Evolutionary conservation across 2,329 filamentous ascomycete genomes (phyloP).

Genomic region (Ceratocystis harringtonii): DNA sequence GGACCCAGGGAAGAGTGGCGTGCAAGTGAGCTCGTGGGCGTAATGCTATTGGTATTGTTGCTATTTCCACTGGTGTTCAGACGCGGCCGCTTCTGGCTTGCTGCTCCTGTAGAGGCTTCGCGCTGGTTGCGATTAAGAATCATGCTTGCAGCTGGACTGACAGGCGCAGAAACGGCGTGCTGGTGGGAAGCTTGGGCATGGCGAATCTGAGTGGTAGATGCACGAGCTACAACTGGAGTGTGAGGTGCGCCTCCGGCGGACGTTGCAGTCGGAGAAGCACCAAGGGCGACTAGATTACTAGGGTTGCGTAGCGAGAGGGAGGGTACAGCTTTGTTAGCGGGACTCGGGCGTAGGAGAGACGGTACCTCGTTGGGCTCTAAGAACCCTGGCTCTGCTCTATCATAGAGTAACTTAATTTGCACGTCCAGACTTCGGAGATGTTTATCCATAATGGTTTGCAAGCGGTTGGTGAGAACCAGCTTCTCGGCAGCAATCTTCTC

Average conservation of each 20-base stretch:
- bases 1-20: slow-evolving; percentile 49
- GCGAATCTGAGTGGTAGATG: slow-evolving; percentile 34
- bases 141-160: slow-evolving; percentile 45
- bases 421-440: slow-evolving; percentile 47
- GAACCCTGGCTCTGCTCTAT: slow-evolving; percentile 46
- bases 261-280: slow-evolving; percentile 4
- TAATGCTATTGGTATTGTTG: slow-evolving; percentile 26
- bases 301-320: slow-evolving; percentile 19
- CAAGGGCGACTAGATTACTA: slow-evolving; percentile 1
- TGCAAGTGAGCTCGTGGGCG: slow-evolving; percentile 42
- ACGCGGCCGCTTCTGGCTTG: slow-evolving; percentile 29
- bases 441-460: slow-evolving; percentile 44
- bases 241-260: slow-evolving; percentile 18
- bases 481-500: slow-evolving; percentile 63
- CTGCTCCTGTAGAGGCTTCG: slow-evolving; percentile 39
- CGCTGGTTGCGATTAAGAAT: slow-evolving; percentile 41
- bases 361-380: slow-evolving; percentile 48
- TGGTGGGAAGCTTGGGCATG: slow-evolving; percentile 34
- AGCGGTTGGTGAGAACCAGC: slow-evolving; percentile 51
- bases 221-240: slow-evolving; percentile 27
- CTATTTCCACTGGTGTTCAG: slow-evolving; percentile 37
- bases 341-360: slow-evolving; percentile 44
- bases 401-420: slow-evolving; percentile 47
- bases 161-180: slow-evolving; percentile 41
- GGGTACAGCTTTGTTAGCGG: slow-evolving; percentile 32